Evolutionary conservation across 129 eudicot species (phyloP).

Genomic region (Solidago caesia): DNA sequence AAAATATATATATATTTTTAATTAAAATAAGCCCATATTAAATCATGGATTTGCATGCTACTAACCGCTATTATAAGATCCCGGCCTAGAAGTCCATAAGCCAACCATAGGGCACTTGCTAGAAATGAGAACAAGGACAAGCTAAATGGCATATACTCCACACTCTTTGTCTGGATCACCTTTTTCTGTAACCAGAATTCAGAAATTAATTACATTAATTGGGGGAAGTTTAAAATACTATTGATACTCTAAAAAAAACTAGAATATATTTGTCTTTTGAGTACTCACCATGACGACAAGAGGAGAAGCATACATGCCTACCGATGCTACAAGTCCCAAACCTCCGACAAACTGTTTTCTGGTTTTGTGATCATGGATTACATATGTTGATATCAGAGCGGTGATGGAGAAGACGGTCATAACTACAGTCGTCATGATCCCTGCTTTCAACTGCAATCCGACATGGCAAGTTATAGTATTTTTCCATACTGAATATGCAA

Average conservation of each 20-base stretch:
- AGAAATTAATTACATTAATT: not conserved
- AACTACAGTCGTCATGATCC: constrained; percentile 35
- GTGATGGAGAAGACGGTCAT: constrained; percentile 34
- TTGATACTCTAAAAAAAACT: not conserved
- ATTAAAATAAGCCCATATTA: not conserved
- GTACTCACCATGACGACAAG: constrained; percentile 71
- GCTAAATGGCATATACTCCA: constrained; percentile 86
- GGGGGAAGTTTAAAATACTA: not conserved
- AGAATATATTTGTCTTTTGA: not conserved
- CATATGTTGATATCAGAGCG: constrained; percentile 55
- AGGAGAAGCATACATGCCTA: constrained; percentile 77
- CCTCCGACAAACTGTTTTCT: constrained; percentile 74
- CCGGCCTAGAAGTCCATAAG: constrained; percentile 71
- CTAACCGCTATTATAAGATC: constrained; percentile 72
- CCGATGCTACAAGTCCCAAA: constrained; percentile 64
- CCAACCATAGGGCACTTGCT: constrained; percentile 75
- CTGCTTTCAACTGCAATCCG: constrained; percentile 65
- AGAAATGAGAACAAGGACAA: constrained; percentile 81
- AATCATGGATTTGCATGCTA: constrained; percentile 18
- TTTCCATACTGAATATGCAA: not conserved
- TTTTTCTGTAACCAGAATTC: constrained; percentile 51
- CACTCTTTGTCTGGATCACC: constrained; percentile 81
- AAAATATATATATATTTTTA: not conserved
- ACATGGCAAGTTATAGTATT: constrained; percentile 4
- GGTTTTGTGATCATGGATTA: constrained; percentile 55